Evolutionary conservation across 495 filamentous ascomycete genomes (phyloP).

Genomic region (Talaromyces wortmannii): DNA sequence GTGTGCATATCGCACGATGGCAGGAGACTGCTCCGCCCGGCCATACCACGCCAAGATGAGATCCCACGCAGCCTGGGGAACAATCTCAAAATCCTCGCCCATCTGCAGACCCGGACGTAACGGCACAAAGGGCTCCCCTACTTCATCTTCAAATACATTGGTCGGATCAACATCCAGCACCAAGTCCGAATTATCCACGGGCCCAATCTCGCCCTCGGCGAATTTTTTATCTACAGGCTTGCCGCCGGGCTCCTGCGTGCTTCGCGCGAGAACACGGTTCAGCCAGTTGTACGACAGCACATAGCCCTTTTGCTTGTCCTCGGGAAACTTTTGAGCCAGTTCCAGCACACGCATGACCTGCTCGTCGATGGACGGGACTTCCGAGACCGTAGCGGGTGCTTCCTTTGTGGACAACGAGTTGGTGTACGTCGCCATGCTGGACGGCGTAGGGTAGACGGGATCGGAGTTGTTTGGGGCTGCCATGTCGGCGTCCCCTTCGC

Average conservation of each 20-base stretch:
- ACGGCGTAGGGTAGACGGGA: conserved; percentile 20
- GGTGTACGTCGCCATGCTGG: conserved; percentile 22
- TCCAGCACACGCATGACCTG: conserved; percentile 66
- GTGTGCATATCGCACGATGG: conserved; percentile 71
- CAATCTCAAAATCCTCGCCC: conserved; percentile 64
- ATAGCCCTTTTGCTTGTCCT: conserved; percentile 69
- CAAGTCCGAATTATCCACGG: conserved; percentile 78
- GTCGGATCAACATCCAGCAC: conserved; percentile 36
- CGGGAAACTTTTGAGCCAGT: conserved; percentile 39
- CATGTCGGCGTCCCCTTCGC: conserved; percentile 13
- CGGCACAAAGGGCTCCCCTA: conserved; percentile 60
- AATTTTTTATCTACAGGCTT: conserved; percentile 48
- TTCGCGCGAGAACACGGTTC: conserved; percentile 61
- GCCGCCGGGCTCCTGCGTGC: conserved; percentile 42
- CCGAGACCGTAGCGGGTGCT: conserved; percentile 8
- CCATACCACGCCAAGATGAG: conserved; percentile 78
- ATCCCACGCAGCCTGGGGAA: conserved; percentile 77
- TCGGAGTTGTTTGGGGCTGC: conserved; percentile 7
- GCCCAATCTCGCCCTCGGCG: conserved; percentile 61
- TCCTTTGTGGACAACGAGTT: conserved; percentile 11
- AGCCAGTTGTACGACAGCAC: conserved; percentile 79
- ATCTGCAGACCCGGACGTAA: conserved; percentile 63
- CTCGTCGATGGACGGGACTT: conserved; percentile 61
- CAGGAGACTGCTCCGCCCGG: conserved; percentile 57
- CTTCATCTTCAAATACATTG: conserved; percentile 41